Evolutionary conservation across 345 rosid genomes (phyloP).

Genomic region (Noccaea caerulescens): DNA sequence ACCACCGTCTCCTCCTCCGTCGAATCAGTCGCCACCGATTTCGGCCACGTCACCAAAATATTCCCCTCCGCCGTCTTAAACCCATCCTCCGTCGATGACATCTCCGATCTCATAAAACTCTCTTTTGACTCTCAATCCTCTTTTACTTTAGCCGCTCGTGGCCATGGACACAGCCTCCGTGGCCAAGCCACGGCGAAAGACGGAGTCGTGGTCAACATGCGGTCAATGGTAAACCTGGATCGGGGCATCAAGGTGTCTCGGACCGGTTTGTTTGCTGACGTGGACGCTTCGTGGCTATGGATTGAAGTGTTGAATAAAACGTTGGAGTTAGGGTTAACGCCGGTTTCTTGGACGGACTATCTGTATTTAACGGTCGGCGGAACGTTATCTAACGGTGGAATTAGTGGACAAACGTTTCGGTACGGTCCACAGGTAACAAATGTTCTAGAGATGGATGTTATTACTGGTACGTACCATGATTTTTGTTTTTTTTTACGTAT

Average conservation of each 20-base stretch:
- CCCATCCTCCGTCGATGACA: slow-evolving; percentile 66
- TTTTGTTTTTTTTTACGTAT: neutral
- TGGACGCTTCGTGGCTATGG: slow-evolving; percentile 77
- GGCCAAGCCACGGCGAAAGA: slow-evolving; percentile 80
- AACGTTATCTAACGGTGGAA: slow-evolving; percentile 90
- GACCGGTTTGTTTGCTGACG: slow-evolving; percentile 59
- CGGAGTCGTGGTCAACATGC: slow-evolving; percentile 85
- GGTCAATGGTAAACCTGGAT: slow-evolving; percentile 43
- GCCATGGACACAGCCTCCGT: slow-evolving; percentile 66
- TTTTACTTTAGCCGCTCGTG: slow-evolving; percentile 75
- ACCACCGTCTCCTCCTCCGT: slow-evolving; percentile 36
- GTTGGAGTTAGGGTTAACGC: slow-evolving; percentile 67
- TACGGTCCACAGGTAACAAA: slow-evolving; percentile 93
- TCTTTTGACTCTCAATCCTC: slow-evolving; percentile 35
- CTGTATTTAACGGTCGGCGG: slow-evolving; percentile 90
- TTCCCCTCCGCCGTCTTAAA: slow-evolving; percentile 68
- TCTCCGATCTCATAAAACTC: slow-evolving; percentile 51
- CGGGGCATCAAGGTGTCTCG: slow-evolving; percentile 36
- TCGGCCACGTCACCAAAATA: slow-evolving; percentile 58
- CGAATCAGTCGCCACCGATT: slow-evolving; percentile 60
- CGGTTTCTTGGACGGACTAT: slow-evolving; percentile 90
- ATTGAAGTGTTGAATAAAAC: slow-evolving; percentile 70
- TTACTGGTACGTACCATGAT: slow-evolving; percentile 66
- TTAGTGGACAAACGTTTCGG: slow-evolving; percentile 85
- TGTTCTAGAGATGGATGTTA: slow-evolving; percentile 79